Conservation (phyloP, 1,139 yeast species). For the Debaryomycetaceae sp. region DNA sequence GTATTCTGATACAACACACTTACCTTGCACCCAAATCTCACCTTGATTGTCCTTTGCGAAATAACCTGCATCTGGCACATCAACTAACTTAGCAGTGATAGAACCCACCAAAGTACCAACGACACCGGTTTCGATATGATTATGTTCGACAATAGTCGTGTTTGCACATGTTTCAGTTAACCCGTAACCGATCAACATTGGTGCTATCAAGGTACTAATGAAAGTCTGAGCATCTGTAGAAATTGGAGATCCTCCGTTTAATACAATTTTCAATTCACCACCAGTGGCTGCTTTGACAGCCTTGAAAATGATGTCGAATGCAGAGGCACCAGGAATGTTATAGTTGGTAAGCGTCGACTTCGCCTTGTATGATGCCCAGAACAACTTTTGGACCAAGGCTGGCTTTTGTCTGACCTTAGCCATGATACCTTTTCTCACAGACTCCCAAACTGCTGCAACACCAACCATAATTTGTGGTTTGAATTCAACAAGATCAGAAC, state of each 20-base stretch:
- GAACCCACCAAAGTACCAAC: constrained; percentile 84
- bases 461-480: constrained; percentile 96
- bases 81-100: constrained; percentile 83
- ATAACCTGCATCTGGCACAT: constrained; percentile 90
- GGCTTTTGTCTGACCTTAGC: constrained; percentile 72
- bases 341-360: constrained; percentile 59
- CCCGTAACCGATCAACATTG: constrained; percentile 95
- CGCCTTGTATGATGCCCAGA: constrained; percentile 85
- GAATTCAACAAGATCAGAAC: constrained; percentile 83
- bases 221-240: constrained; percentile 85
- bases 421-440: constrained; percentile 87
- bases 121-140: constrained; percentile 64
- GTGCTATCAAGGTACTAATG: constrained; percentile 72
- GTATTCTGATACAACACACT: constrained; percentile 70
- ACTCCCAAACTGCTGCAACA: constrained; percentile 99
- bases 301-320: constrained; percentile 70
- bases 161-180: constrained; percentile 96
- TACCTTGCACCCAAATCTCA: constrained; percentile 81
- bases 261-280: constrained; percentile 67
- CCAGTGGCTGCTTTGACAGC: constrained; percentile 95
- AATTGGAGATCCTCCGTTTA: constrained; percentile 95
- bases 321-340: constrained; percentile 70
- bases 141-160: constrained; percentile 66
- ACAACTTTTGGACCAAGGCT: constrained; percentile 66
- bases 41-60: constrained; percentile 91